These are phyloP conservation scores for Hypoxylon cercidicola DNA, from an alignment of 495 filamentous ascomycete genomes.

Conservation along the genomic window DNA sequence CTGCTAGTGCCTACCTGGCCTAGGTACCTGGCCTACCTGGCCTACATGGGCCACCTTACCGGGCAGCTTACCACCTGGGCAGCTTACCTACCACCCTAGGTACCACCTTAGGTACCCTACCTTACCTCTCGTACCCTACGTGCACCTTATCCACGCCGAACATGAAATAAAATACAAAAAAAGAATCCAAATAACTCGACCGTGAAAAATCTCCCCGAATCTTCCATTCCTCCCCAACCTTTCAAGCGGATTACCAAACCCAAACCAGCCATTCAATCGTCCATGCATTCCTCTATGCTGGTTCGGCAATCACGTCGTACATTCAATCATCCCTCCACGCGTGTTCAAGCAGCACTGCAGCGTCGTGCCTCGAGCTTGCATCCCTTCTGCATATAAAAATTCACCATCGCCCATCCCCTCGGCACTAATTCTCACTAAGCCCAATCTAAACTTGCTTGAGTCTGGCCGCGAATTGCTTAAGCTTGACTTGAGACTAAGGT, in stretches of 20 bases:
- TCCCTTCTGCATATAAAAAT: conserved; percentile 44
- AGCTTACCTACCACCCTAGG: background rate
- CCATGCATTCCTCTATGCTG: conserved; percentile 43
- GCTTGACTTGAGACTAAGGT: conserved; percentile 39
- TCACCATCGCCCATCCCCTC: conserved; percentile 44
- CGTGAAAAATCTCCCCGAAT: conserved; percentile 37
- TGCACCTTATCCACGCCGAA: too few species aligned
- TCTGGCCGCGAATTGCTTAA: conserved; percentile 43
- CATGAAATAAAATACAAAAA: conserved; percentile 12
- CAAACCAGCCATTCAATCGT: conserved; percentile 44
- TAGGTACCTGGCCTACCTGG: background rate
- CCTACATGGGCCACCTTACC: too few species aligned
- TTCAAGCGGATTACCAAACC: conserved; percentile 39
- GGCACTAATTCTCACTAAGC: conserved; percentile 44
- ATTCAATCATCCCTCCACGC: conserved; percentile 42
- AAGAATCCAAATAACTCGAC: conserved; percentile 30
- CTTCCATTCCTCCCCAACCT: conserved; percentile 43
- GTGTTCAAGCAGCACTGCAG: conserved; percentile 42
- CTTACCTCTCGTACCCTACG: background rate
- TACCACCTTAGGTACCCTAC: background rate
- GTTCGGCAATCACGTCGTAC: conserved; percentile 44
- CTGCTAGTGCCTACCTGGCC: background rate
- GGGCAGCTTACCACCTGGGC: background rate
- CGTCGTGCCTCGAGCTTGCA: conserved; percentile 42
- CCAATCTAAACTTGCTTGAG: conserved; percentile 44